Evolutionary conservation across 148 eudicot genomes (phyloP), one percentile per base, ranked within the genome.

Genomic region (Camellia japonica): DNA sequence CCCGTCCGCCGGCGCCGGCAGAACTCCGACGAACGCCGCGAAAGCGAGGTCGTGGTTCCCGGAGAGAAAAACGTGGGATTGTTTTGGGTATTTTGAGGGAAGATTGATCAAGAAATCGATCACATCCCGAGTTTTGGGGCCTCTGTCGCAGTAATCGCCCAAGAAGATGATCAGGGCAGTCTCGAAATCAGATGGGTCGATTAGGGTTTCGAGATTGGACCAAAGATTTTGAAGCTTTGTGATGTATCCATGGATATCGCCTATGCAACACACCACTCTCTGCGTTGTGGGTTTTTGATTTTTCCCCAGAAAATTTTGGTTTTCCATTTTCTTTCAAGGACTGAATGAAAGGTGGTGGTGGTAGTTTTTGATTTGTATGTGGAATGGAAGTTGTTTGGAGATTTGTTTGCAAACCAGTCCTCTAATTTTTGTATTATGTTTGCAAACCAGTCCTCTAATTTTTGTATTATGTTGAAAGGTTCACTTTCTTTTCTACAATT

Each of bases 141-240:
- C 98, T n/a, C 98, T 84, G 56, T 96, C 99, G 80, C 99, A 96
- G 77, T 96, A 95, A 83, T 95, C 99, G 6, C 99, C 99, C 20
- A 95, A 65, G 88, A 95, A 95, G 47, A 95, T 88, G 84, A 96
- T 76, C 0, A 83, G 73, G 11, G 97, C 90, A 16, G 78, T 74
- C 71, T 81, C 77, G 89, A 96, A 96, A 59, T 89, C 84, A 54
- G 86, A 72, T 46, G 90, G 90, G 86, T 71, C 81, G 41, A 87
- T 85, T 30, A 70, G 79, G 59, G 84, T 56, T 85, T 95, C 75
- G 51, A 93, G 95, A 68, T 93, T 96, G 55, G 88, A 85, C 97
- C 99, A 93, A 18, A 95, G 80, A 2, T 80, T 88, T 82, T 81
- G 82, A 70, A 95, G 92, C 89, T 95, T 93, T 65, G 85, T 68